These are phyloP conservation scores for Rhododendron mucronatum DNA, from an alignment of 148 eudicot species.

Conservation along the genomic window DNA sequence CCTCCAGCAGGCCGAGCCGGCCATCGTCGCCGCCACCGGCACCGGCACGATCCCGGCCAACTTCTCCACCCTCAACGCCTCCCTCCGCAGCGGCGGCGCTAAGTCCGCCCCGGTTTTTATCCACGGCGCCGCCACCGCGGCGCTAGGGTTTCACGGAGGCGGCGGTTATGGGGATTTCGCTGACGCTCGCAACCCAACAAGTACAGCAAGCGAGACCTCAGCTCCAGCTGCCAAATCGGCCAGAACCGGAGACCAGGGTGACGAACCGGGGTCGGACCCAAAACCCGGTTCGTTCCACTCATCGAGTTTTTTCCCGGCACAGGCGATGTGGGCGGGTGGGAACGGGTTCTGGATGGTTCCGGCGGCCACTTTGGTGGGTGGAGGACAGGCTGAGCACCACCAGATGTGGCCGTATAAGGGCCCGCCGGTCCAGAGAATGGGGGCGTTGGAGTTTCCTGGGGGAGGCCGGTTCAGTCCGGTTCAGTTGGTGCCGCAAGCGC, in stretches of 20 bases:
- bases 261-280: conserved; percentile 16
- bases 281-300: conserved; percentile 24
- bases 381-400: conserved; percentile 18
- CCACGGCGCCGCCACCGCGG: conserved; percentile 1
- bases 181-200: not conserved
- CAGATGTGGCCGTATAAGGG: conserved; percentile 32
- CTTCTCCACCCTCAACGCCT: conserved; percentile 16
- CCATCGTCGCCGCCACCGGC: conserved; percentile 35
- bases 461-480: conserved; percentile 26
- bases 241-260: not conserved
- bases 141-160: conserved; percentile 7
- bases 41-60: conserved; percentile 39
- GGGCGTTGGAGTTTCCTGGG: conserved; percentile 28
- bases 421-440: conserved; percentile 19
- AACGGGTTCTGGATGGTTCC: conserved; percentile 44
- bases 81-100: not conserved
- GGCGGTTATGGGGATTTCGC: conserved; percentile 3
- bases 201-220: conserved; percentile 11
- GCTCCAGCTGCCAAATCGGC: conserved; percentile 12
- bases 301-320: conserved; percentile 19
- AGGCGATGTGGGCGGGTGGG: conserved; percentile 36
- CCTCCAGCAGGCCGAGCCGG: conserved; percentile 35
- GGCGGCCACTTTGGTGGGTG: not conserved
- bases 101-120: conserved; percentile 5
- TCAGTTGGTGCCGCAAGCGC: conserved; percentile 24